Percentiles rank a stretch among this genome's conserved stretches.
Evolutionary conservation across 1,284 basidiomycete genomes (phyloP).

Genomic region (Leucocoprinus gongylophorus): DNA sequence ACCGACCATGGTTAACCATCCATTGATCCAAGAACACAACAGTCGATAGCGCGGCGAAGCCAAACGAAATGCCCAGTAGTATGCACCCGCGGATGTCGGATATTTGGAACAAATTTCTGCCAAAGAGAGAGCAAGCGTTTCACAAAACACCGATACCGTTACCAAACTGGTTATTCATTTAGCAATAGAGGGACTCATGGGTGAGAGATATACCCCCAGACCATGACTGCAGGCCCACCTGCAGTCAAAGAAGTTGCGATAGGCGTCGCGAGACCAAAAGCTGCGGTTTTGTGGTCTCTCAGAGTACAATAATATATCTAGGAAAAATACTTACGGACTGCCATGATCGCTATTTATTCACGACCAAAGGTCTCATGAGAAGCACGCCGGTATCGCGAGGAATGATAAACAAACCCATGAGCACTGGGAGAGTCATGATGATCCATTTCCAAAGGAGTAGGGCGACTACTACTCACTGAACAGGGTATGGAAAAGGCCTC

Average conservation of each 20-base stretch:
- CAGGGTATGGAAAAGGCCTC: conserved; percentile 39
- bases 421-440: conserved; percentile 29
- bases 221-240: conserved; percentile 45
- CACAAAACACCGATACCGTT: conserved; percentile 39
- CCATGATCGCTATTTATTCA: conserved; percentile 47
- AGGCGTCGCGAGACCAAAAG: conserved; percentile 45
- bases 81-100: conserved; percentile 51
- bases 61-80: conserved; percentile 51
- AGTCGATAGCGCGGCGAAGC: conserved; percentile 37
- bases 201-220: conserved; percentile 40
- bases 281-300: conserved; percentile 24
- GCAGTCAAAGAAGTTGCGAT: conserved; percentile 46
- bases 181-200: background rate
- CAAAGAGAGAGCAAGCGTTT: conserved; percentile 43
- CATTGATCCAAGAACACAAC: conserved; percentile 48
- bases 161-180: conserved; percentile 33
- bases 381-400: background rate
- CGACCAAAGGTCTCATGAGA: conserved; percentile 27
- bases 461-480: conserved; percentile 37
- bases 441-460: background rate
- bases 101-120: conserved; percentile 51
- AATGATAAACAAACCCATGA: conserved; percentile 30
- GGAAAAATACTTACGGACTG: conserved; percentile 38
- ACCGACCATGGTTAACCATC: conserved; percentile 50
- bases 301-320: background rate